Conservation (phyloP, 768 basidiomycete genomes). For the Lyophyllum atratum region DNA sequence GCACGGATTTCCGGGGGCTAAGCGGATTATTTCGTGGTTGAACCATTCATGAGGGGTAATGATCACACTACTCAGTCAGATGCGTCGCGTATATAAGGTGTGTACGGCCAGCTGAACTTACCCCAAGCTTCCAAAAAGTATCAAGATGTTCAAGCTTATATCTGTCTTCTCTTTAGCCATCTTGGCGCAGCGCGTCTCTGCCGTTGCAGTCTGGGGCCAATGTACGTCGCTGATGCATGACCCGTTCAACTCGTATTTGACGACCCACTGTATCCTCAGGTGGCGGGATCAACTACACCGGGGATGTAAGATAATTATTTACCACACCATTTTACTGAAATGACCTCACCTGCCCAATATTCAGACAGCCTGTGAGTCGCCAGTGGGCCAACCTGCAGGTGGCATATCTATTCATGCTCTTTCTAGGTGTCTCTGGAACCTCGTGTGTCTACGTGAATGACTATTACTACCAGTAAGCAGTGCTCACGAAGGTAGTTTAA, state of each 20-base stretch:
- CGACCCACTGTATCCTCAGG: conserved; percentile 12
- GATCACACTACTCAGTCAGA: too few species aligned
- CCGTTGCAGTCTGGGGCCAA: conserved; percentile 37
- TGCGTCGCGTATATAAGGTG: conserved; percentile 1
- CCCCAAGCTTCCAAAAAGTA: not conserved
- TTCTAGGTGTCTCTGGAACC: conserved; percentile 32
- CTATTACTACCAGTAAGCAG: conserved; percentile 28
- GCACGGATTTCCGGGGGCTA: not conserved
- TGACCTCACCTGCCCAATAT: not conserved
- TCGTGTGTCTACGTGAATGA: conserved; percentile 31
- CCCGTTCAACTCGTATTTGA: not conserved
- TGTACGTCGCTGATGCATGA: conserved; percentile 24
- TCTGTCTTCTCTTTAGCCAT: conserved; percentile 25
- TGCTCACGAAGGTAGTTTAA: not conserved
- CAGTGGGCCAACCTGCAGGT: too few species aligned
- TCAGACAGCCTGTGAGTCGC: conserved; percentile 24
- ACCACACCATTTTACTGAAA: not conserved
- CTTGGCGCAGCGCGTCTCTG: conserved; percentile 20
- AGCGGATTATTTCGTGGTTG: not conserved
- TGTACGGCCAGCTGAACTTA: not conserved
- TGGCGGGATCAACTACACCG: conserved; percentile 32
- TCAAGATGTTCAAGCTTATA: conserved; percentile 23
- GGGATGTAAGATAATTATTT: conserved; percentile 25
- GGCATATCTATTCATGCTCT: not conserved
- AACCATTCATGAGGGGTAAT: too few species aligned